Percentiles rank a stretch among this genome's conserved stretches.
These are phyloP conservation scores for Boletus speciosus DNA, from an alignment of 768 basidiomycete species.

Conservation along the genomic window DNA sequence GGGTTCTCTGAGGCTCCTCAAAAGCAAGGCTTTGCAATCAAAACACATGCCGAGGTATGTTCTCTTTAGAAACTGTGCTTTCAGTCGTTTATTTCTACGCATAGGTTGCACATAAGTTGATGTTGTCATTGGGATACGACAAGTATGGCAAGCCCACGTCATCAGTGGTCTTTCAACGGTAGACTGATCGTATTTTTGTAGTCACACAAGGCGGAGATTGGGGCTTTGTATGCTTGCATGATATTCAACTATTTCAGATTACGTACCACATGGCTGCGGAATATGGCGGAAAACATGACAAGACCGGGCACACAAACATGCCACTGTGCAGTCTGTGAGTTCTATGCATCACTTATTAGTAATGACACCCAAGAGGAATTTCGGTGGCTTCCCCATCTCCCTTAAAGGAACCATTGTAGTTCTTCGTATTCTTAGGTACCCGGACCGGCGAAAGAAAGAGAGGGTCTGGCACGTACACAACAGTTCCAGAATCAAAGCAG, in stretches of 20 bases:
- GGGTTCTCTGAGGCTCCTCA: slow-evolving; percentile 58
- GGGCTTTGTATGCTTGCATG: slow-evolving; percentile 35
- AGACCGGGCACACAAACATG: slow-evolving; percentile 53
- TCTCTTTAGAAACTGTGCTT: not conserved
- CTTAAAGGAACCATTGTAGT: slow-evolving; percentile 26
- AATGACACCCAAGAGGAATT: not conserved
- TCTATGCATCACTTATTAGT: not conserved
- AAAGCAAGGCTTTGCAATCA: slow-evolving; percentile 45
- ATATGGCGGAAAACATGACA: slow-evolving; percentile 29
- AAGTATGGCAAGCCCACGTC: slow-evolving; percentile 39
- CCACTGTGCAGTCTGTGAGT: slow-evolving; percentile 33
- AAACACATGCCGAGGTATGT: slow-evolving; percentile 55
- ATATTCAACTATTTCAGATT: slow-evolving; percentile 27
- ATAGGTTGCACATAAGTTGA: slow-evolving; percentile 47
- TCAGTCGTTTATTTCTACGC: not conserved
- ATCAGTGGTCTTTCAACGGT: not conserved
- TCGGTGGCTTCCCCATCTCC: slow-evolving; percentile 24
- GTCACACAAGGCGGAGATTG: slow-evolving; percentile 51
- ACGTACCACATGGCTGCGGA: slow-evolving; percentile 30
- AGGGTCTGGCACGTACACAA: slow-evolving; percentile 15
- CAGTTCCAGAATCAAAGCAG: slow-evolving; percentile 21
- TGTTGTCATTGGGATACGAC: slow-evolving; percentile 47
- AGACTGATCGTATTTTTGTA: slow-evolving; percentile 25
- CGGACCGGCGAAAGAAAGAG: slow-evolving; percentile 27
- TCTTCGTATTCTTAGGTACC: slow-evolving; percentile 25